Evolutionary conservation across 2,329 filamentous ascomycete genomes (phyloP).

Genomic region (Fusarium sp.): DNA sequence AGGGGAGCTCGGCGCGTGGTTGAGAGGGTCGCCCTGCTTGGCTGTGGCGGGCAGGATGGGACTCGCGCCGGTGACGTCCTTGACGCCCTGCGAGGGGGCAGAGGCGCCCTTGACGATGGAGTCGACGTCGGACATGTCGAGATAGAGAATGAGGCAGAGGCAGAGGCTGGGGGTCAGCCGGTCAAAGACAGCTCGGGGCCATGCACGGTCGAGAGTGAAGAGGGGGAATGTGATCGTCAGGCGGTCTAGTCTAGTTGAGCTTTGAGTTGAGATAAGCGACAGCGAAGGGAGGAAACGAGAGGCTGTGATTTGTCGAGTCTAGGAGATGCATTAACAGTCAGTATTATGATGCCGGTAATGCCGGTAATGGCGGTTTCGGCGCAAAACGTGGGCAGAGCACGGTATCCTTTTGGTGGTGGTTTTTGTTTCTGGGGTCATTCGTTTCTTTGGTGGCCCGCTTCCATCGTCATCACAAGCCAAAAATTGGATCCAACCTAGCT

Average conservation of each 20-base stretch:
- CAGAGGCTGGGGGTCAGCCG: slow-evolving; percentile 42
- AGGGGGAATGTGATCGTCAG: slow-evolving; percentile 21
- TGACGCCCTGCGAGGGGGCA: slow-evolving; percentile 66
- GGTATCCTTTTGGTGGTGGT: slow-evolving; percentile 26
- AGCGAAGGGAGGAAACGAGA: slow-evolving; percentile 7
- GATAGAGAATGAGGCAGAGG: background rate
- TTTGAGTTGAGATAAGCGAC: slow-evolving; percentile 11
- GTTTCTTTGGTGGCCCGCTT: slow-evolving; percentile 23
- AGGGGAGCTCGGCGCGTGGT: slow-evolving; percentile 86
- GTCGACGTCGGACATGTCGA: slow-evolving; percentile 76
- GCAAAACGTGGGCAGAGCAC: slow-evolving; percentile 31
- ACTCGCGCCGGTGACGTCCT: slow-evolving; percentile 53
- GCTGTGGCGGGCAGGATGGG: slow-evolving; percentile 57
- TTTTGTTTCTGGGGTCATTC: slow-evolving; percentile 16
- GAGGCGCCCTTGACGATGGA: slow-evolving; percentile 93
- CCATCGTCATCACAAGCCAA: slow-evolving; percentile 41
- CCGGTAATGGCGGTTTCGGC: slow-evolving; percentile 11
- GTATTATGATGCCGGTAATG: too few relatives aligned
- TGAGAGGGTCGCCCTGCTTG: slow-evolving; percentile 75
- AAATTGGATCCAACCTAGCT: background rate
- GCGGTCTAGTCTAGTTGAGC: slow-evolving; percentile 3
- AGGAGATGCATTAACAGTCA: background rate
- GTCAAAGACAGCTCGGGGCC: slow-evolving; percentile 38
- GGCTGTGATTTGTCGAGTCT: slow-evolving; percentile 15
- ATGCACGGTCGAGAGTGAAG: slow-evolving; percentile 28